Evolutionary conservation across 2,329 filamentous ascomycete species (phyloP), one percentile per base, ranked within the genome.

Genomic region (Verticillium tricorpus): DNA sequence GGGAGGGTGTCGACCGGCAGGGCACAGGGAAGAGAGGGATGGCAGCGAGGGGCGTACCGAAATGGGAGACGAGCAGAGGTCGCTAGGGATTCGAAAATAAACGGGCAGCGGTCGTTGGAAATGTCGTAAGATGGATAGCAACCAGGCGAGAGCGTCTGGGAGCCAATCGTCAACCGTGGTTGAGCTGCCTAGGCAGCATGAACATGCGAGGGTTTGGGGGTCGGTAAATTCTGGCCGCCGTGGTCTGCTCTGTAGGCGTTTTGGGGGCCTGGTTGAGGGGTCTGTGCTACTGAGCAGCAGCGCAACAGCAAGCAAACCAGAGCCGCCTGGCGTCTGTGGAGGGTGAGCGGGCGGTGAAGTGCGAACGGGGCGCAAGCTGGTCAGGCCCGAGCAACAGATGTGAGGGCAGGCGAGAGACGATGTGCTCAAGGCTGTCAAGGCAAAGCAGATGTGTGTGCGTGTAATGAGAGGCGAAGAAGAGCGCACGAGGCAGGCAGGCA

Each of bases 91-190:
- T 52, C 45, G 45, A 14, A 52, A 19, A 52, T 52, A 19, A 25
- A 52, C 9, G 45, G 19, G 11, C n/a, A 52, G 19, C 22, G 45
- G 8, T 19, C 19, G 45, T 22, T 22, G 19, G 28, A 28, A 52
- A 22, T 22, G 45, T 52, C 45, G 45, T 25, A 19, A 52, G 45
- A 52, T 52, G 9, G 19, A 2, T 12, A 22, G 3, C 17, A 40
- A 56, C 57, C 58, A 28, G 28, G 28, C 37, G 22, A 40, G 55
- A 64, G 34, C 62, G 58, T 56, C 56, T 25, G 9, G 19, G 55
- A 52, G 39, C 61, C 63, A 61, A 61, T 59, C 58, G 59, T 45
- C 45, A 54, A 60, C n/a, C 14, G 50, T 55, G 39, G 35, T 56
- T n/a, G 60, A 56, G 25, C 55, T 50, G 56, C 19, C 19, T 19